Evolutionary conservation across 1,139 yeast genomes (phyloP), one percentile per base, ranked within the genome.

Genomic region (Yamadazyma trypodendri): DNA sequence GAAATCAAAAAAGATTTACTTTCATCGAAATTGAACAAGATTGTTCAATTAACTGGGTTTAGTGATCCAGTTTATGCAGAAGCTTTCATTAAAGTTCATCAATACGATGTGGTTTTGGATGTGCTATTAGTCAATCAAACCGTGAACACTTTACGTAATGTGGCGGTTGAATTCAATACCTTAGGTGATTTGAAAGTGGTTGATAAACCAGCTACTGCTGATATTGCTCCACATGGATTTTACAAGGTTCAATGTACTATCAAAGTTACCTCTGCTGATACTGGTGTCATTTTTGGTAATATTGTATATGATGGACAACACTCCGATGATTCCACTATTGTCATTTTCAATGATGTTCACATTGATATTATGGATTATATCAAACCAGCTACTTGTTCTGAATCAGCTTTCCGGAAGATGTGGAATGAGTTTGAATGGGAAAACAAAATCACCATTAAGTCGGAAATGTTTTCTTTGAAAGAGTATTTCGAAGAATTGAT

Each of bases 371-470:
- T 92, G 92, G 97, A 92, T 64, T 94, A 94, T 68, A 90, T 94
- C 61, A 88, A 87, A 60, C 97, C 98, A 17, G 95, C 96, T 11
- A 75, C 79, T 20, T 88, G 96, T 61, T 70, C 89, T 13, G 98
- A 92, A 63, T 79, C 82, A 36, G 84, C 79, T 50, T 94, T 94
- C 86, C 86, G 98, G 55, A 79, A 82, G 54, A 90, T 90, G 97
- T 94, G 99, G 99, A 87, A 89, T 60, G 97, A 90, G 61, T 94
- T 94, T 60, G 99, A 94, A 67, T 94, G 99, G 99, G 99, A 94
- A 65, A 94, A 94, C 68, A 94, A 94, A 70, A 92, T 94, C 55
- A 86, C 92, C 45, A 86, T 94, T 58, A 83, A 85, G 52, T 81
- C 95, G 2, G 73, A 72, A 40, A 73, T 83, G 53, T 65, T 77